Base-by-base conservation (phyloP, 1,284 basidiomycete species). In the Pseudozyma hubeiensis region DNA sequence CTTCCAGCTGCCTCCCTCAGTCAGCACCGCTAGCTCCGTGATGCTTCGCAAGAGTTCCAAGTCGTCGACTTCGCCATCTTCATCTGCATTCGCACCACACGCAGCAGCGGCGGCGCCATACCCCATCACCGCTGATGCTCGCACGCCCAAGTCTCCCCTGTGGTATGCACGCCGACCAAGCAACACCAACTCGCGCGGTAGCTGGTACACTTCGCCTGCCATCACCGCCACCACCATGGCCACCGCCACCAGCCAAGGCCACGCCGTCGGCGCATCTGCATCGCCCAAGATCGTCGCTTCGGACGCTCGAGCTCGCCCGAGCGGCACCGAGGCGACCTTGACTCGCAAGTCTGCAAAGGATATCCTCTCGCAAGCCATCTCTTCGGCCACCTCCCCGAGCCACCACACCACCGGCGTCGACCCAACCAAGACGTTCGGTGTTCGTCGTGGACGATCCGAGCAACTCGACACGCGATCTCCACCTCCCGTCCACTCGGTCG, bases 81-180 rank as follows among this genome's bases (percentile, higher is more conserved):
- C 51, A 49, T 48, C 56, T 10, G 44, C 13, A n/a, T 41, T n/a
- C n/a, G 40, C 13, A 14, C 7, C 40, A 7, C 40, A 41, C 56
- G 17, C 47, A 41, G 29, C 53, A 56, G 34, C 51, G 33, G 48
- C 64, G 16, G 55, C 50, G 35, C 58, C 63, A 40, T 65, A 60
- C 10, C 60, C 59, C 47, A 75, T 60, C 59, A 60, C 58, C 24
- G 47, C 56, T 7, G 64, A 70, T 34, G 55, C 43, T n/a, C 65
- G 63, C 50, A 64, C 63, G 14, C 63, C 64, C 33, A 78, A 71
- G 56, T 75, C 72, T 13, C 72, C 75, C 11, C 71, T 79, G 39
- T 67, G 70, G 66, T 79, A 76, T 62, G 77, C 78, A 7, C 60
- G 78, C 19, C 67, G 68, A 37, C 76, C 78, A 10, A 78, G 76